phyloP scores from a whole-genome alignment of 768 basidiomycete species.

The Leccinellum albellum region DNA sequence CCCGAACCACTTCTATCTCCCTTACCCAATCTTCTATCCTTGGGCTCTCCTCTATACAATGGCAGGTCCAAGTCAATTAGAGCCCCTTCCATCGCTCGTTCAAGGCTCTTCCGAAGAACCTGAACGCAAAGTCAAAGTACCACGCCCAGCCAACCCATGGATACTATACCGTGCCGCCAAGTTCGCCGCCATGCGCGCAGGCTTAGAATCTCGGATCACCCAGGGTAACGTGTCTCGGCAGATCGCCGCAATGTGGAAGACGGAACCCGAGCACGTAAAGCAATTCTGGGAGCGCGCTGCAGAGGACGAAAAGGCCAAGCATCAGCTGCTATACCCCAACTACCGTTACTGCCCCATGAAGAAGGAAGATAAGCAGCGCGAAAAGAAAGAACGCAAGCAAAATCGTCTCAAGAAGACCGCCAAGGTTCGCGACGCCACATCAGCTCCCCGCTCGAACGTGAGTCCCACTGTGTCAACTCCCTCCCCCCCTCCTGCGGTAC shows the following conservation, averaged over 20 bases:
- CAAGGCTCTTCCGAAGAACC: slow-evolving; percentile 1
- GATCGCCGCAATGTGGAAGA: slow-evolving; percentile 63
- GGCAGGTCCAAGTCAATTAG: slow-evolving; percentile 19
- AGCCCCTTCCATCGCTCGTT: not conserved
- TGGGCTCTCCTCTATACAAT: slow-evolving; percentile 17
- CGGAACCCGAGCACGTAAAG: slow-evolving; percentile 46
- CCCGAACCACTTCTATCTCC: slow-evolving; percentile 18
- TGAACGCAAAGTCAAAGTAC: slow-evolving; percentile 35
- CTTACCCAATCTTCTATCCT: slow-evolving; percentile 1
- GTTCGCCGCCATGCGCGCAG: slow-evolving; percentile 29
- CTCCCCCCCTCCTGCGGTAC: not conserved
- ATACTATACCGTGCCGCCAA: slow-evolving; percentile 73
- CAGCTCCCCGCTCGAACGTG: not conserved
- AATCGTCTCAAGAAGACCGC: slow-evolving; percentile 23
- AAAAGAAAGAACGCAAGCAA: slow-evolving; percentile 38
- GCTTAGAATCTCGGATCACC: slow-evolving; percentile 31
- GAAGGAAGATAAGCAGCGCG: slow-evolving; percentile 46
- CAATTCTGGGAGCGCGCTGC: slow-evolving; percentile 51
- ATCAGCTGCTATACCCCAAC: slow-evolving; percentile 47
- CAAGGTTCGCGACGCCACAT: slow-evolving; percentile 20
- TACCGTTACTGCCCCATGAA: slow-evolving; percentile 58
- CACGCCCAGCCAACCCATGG: slow-evolving; percentile 80
- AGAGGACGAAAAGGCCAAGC: slow-evolving; percentile 49
- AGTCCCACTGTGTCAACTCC: not conserved
- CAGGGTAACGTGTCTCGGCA: slow-evolving; percentile 65